Conservation (phyloP, 2,329 filamentous ascomycete genomes). For the Verticillium klebahnii region DNA sequence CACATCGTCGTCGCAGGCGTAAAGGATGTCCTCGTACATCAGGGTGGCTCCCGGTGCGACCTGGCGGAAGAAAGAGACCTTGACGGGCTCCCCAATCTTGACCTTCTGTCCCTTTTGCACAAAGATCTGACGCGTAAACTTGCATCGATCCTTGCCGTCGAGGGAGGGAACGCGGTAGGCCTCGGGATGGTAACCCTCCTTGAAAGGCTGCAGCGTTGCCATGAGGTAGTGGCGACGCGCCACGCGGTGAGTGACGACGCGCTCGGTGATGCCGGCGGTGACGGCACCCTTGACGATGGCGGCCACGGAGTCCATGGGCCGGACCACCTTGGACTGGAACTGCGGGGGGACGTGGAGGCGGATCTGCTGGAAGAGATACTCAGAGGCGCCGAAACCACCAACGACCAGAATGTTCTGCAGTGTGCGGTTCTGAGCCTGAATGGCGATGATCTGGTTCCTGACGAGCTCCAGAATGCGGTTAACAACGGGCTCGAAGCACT, state of each 20-base stretch:
- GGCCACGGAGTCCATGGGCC: slow-evolving; percentile 97
- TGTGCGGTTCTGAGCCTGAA: slow-evolving; percentile 91
- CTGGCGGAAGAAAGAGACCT: slow-evolving; percentile 97
- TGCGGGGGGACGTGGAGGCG: slow-evolving; percentile 97
- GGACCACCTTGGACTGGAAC: slow-evolving; percentile 96
- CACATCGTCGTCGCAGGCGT: slow-evolving; percentile 95
- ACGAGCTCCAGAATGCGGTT: slow-evolving; percentile 96
- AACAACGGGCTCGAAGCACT: slow-evolving; percentile 98
- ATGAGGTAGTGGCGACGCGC: slow-evolving; percentile 97
- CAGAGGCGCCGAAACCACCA: slow-evolving; percentile 95
- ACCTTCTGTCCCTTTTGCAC: slow-evolving; percentile 98
- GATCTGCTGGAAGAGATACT: slow-evolving; percentile 99
- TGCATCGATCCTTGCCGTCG: slow-evolving; percentile 96
- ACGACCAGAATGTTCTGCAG: slow-evolving; percentile 96
- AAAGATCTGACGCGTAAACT: slow-evolving; percentile 97
- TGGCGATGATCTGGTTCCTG: slow-evolving; percentile 97
- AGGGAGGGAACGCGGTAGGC: slow-evolving; percentile 95
- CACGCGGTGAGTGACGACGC: slow-evolving; percentile 93
- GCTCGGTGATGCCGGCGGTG: slow-evolving; percentile 94
- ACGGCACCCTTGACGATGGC: slow-evolving; percentile 98
- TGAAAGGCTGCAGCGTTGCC: slow-evolving; percentile 97
- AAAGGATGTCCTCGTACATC: slow-evolving; percentile 98
- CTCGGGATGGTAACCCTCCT: slow-evolving; percentile 97
- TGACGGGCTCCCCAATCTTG: slow-evolving; percentile 98
- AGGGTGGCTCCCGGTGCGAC: slow-evolving; percentile 94